Evolutionary conservation across 2,329 filamentous ascomycete genomes (phyloP).

Genomic region (Arthrobotrys sphaeroides): DNA sequence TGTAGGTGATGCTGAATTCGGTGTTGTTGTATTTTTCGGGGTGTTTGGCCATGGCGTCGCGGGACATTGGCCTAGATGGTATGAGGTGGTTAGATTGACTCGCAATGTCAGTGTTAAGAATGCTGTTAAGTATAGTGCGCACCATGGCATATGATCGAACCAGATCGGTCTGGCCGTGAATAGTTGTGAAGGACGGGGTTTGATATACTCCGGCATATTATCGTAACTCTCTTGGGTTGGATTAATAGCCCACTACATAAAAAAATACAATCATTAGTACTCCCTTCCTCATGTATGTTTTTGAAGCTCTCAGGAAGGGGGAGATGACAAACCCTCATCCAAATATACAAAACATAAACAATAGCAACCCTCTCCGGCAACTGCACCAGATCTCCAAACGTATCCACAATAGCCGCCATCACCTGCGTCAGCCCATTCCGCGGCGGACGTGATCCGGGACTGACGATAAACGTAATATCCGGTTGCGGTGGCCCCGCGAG

Average conservation of each 20-base stretch:
- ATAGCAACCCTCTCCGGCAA: slow-evolving; percentile 84
- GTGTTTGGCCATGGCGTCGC: slow-evolving; percentile 57
- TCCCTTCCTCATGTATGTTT: not conserved
- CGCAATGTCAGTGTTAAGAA: slow-evolving; percentile 67
- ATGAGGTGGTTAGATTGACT: slow-evolving; percentile 17
- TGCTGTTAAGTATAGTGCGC: not conserved
- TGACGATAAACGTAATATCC: slow-evolving; percentile 79
- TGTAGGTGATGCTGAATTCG: slow-evolving; percentile 84
- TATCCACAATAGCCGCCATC: slow-evolving; percentile 83
- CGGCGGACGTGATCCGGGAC: slow-evolving; percentile 71
- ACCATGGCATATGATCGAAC: slow-evolving; percentile 82
- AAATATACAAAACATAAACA: slow-evolving; percentile 84
- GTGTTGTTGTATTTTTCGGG: slow-evolving; percentile 72
- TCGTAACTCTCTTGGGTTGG: slow-evolving; percentile 83
- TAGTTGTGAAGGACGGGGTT: slow-evolving; percentile 73
- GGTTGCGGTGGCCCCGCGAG: slow-evolving; percentile 81
- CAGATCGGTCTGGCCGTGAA: slow-evolving; percentile 77
- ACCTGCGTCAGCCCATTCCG: slow-evolving; percentile 83
- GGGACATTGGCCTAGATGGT: slow-evolving; percentile 45
- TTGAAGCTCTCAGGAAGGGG: not conserved
- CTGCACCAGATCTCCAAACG: slow-evolving; percentile 81
- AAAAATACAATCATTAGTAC: not conserved
- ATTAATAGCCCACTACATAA: slow-evolving; percentile 76
- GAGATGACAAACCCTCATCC: slow-evolving; percentile 67
- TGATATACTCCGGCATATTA: slow-evolving; percentile 76